Percentiles rank a stretch among this genome's conserved stretches.
Conservation (phyloP, 2,329 filamentous ascomycete genomes). For the Fusarium hostae region DNA sequence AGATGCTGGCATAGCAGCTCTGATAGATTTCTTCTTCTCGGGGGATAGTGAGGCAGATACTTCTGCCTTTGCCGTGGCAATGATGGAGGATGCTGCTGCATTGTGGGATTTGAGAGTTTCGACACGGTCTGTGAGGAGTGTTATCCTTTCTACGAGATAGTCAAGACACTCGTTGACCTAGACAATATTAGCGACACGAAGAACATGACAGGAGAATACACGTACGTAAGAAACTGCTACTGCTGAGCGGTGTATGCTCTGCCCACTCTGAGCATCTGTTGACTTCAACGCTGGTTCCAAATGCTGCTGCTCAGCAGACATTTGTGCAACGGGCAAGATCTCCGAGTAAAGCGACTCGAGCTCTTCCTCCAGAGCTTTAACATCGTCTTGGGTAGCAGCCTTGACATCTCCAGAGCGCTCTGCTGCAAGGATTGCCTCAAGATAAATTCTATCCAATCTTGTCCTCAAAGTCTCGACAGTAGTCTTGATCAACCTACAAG, state of each 20-base stretch:
- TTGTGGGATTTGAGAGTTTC: constrained; percentile 61
- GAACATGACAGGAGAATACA: not conserved
- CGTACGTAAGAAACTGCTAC: constrained; percentile 64
- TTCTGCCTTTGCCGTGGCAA: constrained; percentile 58
- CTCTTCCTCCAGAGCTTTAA: constrained; percentile 68
- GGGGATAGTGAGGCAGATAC: constrained; percentile 46
- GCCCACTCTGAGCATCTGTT: constrained; percentile 56
- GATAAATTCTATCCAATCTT: constrained; percentile 65
- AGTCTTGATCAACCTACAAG: constrained; percentile 62
- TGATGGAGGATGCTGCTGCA: constrained; percentile 51
- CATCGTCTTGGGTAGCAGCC: constrained; percentile 53
- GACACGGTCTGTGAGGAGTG: constrained; percentile 54
- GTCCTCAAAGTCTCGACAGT: constrained; percentile 66
- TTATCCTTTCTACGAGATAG: constrained; percentile 61
- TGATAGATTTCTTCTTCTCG: constrained; percentile 38
- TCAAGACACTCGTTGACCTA: constrained; percentile 65
- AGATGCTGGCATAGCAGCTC: constrained; percentile 47
- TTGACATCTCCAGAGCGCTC: constrained; percentile 45
- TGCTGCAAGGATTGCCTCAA: constrained; percentile 56
- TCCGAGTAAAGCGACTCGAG: constrained; percentile 76
- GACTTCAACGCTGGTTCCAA: constrained; percentile 68
- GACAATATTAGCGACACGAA: constrained; percentile 30
- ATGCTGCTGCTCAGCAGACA: constrained; percentile 76
- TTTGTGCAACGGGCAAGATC: constrained; percentile 75
- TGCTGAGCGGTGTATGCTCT: constrained; percentile 57